Percentiles rank a stretch among this genome's conserved stretches.
Evolutionary conservation across 1,139 yeast species (phyloP).

Genomic region (Geotrichum klebahnii): DNA sequence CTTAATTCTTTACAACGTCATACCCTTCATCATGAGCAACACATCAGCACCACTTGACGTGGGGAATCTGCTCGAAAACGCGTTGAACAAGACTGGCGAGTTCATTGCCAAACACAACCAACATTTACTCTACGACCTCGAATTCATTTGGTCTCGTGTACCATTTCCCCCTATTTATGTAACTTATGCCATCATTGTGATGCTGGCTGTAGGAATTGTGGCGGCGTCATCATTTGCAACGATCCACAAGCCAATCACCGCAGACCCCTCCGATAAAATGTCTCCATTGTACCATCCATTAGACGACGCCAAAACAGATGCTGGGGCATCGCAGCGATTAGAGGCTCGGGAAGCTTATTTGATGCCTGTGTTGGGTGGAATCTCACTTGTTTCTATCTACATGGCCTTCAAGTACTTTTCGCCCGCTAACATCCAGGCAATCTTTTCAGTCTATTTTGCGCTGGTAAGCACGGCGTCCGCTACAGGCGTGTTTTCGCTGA

Average conservation of each 20-base stretch:
- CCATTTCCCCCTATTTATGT: slow-evolving; percentile 25
- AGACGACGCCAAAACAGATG: slow-evolving; percentile 34
- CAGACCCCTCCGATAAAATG: slow-evolving; percentile 42
- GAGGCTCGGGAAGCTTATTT: slow-evolving; percentile 38
- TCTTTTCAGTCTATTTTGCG: slow-evolving; percentile 40
- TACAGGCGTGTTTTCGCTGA: slow-evolving; percentile 30
- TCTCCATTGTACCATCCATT: slow-evolving; percentile 47
- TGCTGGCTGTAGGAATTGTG: slow-evolving; percentile 39
- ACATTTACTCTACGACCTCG: slow-evolving; percentile 14
- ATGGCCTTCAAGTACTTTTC: slow-evolving; percentile 39
- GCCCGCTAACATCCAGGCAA: slow-evolving; percentile 34
- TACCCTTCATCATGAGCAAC: not conserved
- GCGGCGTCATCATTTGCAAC: slow-evolving; percentile 44
- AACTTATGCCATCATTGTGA: slow-evolving; percentile 27
- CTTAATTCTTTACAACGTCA: no score
- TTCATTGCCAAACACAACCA: not conserved
- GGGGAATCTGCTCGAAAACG: not conserved
- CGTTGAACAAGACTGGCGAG: not conserved
- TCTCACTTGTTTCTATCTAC: slow-evolving; percentile 41
- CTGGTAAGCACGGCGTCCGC: slow-evolving; percentile 36
- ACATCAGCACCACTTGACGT: not conserved
- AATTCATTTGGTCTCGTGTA: slow-evolving; percentile 16
- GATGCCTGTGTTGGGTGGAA: slow-evolving; percentile 46
- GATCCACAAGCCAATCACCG: slow-evolving; percentile 45
- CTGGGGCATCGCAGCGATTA: slow-evolving; percentile 21